Evolutionary conservation across 306 rosid species (phyloP).

Genomic region (Lupinus albus): DNA sequence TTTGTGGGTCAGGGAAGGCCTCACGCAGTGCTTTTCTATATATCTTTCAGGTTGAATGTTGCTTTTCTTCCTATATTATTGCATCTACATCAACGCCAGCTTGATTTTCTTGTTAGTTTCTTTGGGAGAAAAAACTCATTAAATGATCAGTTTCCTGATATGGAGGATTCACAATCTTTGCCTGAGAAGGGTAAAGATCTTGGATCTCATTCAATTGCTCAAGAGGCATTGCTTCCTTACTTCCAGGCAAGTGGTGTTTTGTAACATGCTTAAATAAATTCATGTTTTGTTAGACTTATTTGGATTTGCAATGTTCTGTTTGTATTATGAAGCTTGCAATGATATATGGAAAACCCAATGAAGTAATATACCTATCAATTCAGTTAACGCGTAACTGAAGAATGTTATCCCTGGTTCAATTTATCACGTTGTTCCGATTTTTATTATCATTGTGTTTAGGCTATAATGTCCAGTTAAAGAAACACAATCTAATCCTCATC

Average conservation of each 20-base stretch:
- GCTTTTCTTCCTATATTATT: conserved; percentile 67
- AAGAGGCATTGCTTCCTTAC: conserved; percentile 94
- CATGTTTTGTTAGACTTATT: conserved; percentile 21
- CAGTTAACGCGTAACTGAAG: not conserved
- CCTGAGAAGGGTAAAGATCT: conserved; percentile 43
- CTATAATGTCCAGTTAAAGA: conserved; percentile 18
- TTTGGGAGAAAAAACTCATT: conserved; percentile 64
- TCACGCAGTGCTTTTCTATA: conserved; percentile 5
- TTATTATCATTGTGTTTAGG: conserved; percentile 26
- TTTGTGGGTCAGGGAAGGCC: not conserved
- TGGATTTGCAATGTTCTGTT: not conserved
- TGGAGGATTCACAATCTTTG: conserved; percentile 59
- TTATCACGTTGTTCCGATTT: conserved; percentile 31
- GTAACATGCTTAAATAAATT: conserved; percentile 13
- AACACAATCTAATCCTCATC: conserved; percentile 24
- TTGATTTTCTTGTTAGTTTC: conserved; percentile 79
- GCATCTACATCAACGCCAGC: conserved; percentile 88
- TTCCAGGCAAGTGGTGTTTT: conserved; percentile 76
- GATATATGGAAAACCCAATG: conserved; percentile 31
- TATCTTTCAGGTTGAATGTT: conserved; percentile 65
- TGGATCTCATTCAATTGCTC: conserved; percentile 51
- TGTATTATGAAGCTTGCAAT: conserved; percentile 17
- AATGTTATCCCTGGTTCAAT: conserved; percentile 10
- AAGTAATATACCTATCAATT: not conserved
- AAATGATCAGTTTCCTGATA: conserved; percentile 59